Conservation (phyloP, 768 basidiomycete species). For the Hysterangium stoloniferum region DNA sequence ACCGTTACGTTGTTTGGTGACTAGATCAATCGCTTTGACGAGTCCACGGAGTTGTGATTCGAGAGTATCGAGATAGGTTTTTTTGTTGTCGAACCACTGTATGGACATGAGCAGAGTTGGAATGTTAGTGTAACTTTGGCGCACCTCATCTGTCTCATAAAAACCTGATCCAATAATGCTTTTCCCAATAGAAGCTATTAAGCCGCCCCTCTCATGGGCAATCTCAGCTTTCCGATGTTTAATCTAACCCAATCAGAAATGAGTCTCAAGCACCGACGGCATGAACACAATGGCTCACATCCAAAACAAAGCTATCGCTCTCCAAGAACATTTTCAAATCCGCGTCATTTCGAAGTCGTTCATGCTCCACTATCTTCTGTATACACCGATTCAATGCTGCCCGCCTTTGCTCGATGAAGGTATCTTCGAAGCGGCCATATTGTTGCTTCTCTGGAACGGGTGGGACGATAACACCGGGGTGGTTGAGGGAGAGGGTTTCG, state of each 20-base stretch:
- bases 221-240: constrained; percentile 80
- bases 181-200: constrained; percentile 79
- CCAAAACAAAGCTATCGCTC: constrained; percentile 83
- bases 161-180: constrained; percentile 74
- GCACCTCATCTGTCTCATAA: constrained; percentile 80
- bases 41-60: constrained; percentile 84
- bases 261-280: background rate
- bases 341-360: constrained; percentile 78
- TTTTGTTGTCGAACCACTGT: constrained; percentile 93
- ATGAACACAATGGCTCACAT: constrained; percentile 45
- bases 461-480: constrained; percentile 95
- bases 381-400: constrained; percentile 83
- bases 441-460: constrained; percentile 94
- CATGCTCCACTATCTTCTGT: constrained; percentile 89
- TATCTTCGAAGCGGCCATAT: constrained; percentile 87
- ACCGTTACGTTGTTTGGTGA: constrained; percentile 80
- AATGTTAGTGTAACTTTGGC: background rate
- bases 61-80: constrained; percentile 76
- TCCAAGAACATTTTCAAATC: constrained; percentile 90
- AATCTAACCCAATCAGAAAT: constrained; percentile 46
- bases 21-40: constrained; percentile 77
- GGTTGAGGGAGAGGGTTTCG: constrained; percentile 79
- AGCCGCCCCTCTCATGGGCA: constrained; percentile 68
- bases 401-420: constrained; percentile 84
- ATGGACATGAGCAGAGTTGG: background rate